Conservation (phyloP, 139 green algal species). For the Picochlorum sp. region DNA sequence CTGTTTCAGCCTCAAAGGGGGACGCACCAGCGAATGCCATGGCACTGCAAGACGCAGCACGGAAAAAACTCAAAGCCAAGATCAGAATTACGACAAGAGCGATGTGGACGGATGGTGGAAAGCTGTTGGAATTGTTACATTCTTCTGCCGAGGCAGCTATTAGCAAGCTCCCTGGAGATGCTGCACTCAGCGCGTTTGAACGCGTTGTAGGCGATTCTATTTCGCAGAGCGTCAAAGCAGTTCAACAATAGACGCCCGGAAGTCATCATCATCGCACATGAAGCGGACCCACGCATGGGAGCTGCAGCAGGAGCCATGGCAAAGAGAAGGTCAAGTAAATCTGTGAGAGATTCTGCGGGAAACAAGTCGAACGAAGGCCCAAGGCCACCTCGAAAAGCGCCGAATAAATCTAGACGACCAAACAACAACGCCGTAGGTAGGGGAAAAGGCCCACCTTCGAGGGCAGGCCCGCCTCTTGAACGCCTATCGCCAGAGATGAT, state of each 20-base stretch:
- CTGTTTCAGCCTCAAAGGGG: not conserved
- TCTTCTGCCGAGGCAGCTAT: conserved; percentile 24
- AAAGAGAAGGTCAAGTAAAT: conserved; percentile 2
- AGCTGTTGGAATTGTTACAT: conserved; percentile 64
- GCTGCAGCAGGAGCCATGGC: conserved; percentile 10
- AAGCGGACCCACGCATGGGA: conserved; percentile 26
- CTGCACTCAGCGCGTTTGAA: conserved; percentile 66
- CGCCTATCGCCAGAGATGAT: conserved; percentile 13
- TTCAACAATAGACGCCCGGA: conserved; percentile 83
- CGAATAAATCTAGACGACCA: not conserved
- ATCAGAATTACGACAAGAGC: conserved; percentile 77
- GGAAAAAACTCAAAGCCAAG: conserved; percentile 20
- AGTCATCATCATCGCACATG: conserved; percentile 72
- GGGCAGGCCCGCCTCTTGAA: not conserved
- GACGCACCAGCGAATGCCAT: not conserved
- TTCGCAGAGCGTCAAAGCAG: conserved; percentile 43
- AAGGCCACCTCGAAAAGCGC: not conserved
- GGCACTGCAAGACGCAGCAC: conserved; percentile 1
- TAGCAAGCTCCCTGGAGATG: conserved; percentile 34
- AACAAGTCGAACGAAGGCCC: not conserved
- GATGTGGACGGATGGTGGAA: conserved; percentile 82
- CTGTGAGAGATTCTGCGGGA: not conserved
- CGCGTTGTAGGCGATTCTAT: conserved; percentile 49
- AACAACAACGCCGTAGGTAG: not conserved
- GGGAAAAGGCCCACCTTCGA: not conserved